A percentile compares a stretch with the other conserved stretches of the same genome.
Evolutionary conservation across 2,329 filamentous ascomycete species (phyloP).

Genomic region (Whalleya microplaca): DNA sequence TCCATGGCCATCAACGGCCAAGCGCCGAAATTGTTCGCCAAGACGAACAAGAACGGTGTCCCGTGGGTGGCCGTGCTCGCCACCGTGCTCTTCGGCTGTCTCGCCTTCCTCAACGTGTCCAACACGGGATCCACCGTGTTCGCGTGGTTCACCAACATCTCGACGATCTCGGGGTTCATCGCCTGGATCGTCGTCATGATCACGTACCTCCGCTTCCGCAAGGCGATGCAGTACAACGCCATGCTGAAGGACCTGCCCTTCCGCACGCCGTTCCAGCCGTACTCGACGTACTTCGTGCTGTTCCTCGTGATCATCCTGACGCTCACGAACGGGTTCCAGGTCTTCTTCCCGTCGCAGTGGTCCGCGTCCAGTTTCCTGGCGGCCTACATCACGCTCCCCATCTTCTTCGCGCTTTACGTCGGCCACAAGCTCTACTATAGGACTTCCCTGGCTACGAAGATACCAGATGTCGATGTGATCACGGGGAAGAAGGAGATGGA

Average conservation of each 20-base stretch:
- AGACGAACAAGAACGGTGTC: slow-evolving; percentile 64
- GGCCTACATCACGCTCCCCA: slow-evolving; percentile 64
- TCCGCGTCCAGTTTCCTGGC: slow-evolving; percentile 65
- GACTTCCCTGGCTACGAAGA: slow-evolving; percentile 47
- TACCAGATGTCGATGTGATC: slow-evolving; percentile 56
- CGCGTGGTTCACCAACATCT: slow-evolving; percentile 73
- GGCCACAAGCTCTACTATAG: slow-evolving; percentile 60
- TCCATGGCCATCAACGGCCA: slow-evolving; percentile 69
- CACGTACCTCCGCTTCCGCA: slow-evolving; percentile 63
- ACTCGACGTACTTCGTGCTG: slow-evolving; percentile 65
- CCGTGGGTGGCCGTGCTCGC: slow-evolving; percentile 59
- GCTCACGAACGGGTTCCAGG: slow-evolving; percentile 75
- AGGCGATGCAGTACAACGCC: slow-evolving; percentile 57
- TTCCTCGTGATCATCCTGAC: slow-evolving; percentile 63
- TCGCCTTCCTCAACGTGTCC: slow-evolving; percentile 72
- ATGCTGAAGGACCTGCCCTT: slow-evolving; percentile 57
- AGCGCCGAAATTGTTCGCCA: slow-evolving; percentile 64
- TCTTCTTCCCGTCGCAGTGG: slow-evolving; percentile 72
- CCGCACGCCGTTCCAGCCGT: slow-evolving; percentile 60
- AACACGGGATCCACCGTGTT: slow-evolving; percentile 67
- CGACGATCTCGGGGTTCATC: slow-evolving; percentile 63
- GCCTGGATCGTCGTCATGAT: slow-evolving; percentile 63
- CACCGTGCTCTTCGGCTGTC: slow-evolving; percentile 63
- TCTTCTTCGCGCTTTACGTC: slow-evolving; percentile 63
- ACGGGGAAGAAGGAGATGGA: slow-evolving; percentile 67